Evolutionary conservation across 257 asterid genomes (phyloP), one percentile per base, ranked within the genome.

Genomic region (Plantago ovata): DNA sequence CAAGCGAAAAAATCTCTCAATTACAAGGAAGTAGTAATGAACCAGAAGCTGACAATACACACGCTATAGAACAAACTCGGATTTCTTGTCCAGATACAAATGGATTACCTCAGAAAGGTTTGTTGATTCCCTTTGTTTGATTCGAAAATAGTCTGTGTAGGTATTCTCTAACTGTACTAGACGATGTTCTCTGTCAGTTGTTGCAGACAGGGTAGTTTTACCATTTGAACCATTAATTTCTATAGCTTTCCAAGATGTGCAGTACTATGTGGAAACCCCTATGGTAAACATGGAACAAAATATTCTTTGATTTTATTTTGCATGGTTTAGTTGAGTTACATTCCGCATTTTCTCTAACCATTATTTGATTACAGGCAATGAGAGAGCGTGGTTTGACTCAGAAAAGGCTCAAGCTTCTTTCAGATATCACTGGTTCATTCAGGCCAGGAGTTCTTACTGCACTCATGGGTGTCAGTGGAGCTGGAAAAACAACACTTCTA

Each of bases 391-490:
- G 70, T n/a, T 33, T 36, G 14, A 28, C 40, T 11, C 63, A 56
- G 24, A 19, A 28, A 19, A 43, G 51, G 9, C 55, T 65, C 3
- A 53, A 56, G 36, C 38, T 65, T 16, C 43, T 65, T 53, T 44
- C 56, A 5, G 69, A 55, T 44, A 60, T 64, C 13, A 64, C 63
- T 14, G 69, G 69, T 11, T 44, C 69, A 36, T 64, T 66, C 53
- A 49, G 47, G 49, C 71, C 71, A 8, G 71, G 71, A 3, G 66
- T 66, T 58, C 66, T 66, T 9, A 66, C 71, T 22, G 71, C 71
- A 50, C 36, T 66, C 3, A 47, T 66, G 18, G 69, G 63, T 20
- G 63, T 64, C 16, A 64, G 69, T 48, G 69, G 69, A 18, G 62
- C 69, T 38, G 71, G 71, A 16, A 65, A 65, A 43, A 65, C 70